These are phyloP conservation scores for Amorphotheca resinae DNA, from an alignment of 495 filamentous ascomycete species.

Conservation along the genomic window DNA sequence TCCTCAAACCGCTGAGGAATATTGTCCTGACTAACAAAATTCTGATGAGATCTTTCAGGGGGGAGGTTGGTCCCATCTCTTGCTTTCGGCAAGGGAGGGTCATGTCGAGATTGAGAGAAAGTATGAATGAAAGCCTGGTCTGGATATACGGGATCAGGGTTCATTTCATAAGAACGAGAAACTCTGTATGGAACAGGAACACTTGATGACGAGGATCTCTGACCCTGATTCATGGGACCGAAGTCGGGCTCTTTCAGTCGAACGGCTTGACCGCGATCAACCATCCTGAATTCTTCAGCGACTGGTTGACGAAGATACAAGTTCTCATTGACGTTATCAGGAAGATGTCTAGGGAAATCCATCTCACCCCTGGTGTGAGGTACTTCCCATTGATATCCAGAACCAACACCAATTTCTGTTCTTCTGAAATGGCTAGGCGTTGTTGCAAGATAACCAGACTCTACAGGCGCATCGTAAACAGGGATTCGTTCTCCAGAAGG, in stretches of 20 bases:
- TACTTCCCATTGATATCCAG: not conserved
- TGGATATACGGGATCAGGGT: constrained; percentile 2
- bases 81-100: constrained; percentile 3
- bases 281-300: not conserved
- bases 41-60: constrained; percentile 9
- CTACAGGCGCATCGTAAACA: constrained; percentile 14
- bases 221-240: constrained; percentile 1
- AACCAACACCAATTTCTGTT: not conserved
- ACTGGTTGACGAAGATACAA: not conserved
- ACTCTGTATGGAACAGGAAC: constrained; percentile 5
- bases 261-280: constrained; percentile 6
- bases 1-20: constrained; percentile 5
- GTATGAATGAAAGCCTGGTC: constrained; percentile 12
- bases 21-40: constrained; percentile 1
- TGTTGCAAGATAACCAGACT: constrained; percentile 2
- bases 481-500: constrained; percentile 13
- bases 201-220: constrained; percentile 4
- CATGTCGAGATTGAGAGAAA: constrained; percentile 20
- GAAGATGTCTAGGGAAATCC: not conserved
- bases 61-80: constrained; percentile 6
- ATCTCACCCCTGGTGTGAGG: constrained; percentile 4
- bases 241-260: constrained; percentile 7
- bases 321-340: constrained; percentile 7
- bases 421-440: constrained; percentile 8
- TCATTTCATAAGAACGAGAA: constrained; percentile 14